phyloP scores from a whole-genome alignment of 345 rosid genomes.

The Pseudoturritis turrita region DNA sequence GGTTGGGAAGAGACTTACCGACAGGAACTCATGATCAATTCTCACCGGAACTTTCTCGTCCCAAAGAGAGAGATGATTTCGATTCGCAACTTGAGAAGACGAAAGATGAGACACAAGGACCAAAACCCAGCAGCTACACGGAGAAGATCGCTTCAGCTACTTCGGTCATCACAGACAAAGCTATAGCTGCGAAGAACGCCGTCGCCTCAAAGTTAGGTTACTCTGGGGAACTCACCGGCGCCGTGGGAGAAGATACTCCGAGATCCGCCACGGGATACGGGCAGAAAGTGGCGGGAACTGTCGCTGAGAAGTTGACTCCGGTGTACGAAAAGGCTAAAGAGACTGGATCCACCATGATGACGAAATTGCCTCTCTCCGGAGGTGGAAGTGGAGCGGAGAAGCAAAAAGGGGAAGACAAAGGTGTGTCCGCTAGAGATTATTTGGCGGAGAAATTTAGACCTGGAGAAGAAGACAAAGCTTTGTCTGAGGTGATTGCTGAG shows the following conservation, averaged over 20 bases:
- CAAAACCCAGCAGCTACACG: constrained; percentile 33
- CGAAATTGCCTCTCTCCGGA: constrained; percentile 32
- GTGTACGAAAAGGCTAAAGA: constrained; percentile 43
- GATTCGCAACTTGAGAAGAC: not conserved
- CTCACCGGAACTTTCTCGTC: constrained; percentile 42
- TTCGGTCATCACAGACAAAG: constrained; percentile 41
- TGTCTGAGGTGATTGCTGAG: constrained; percentile 54
- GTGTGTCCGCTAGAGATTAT: constrained; percentile 46
- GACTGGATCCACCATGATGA: constrained; percentile 35
- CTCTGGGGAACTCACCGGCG: constrained; percentile 8
- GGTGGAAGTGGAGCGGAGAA: not conserved
- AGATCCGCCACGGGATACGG: constrained; percentile 36
- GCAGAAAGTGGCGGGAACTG: constrained; percentile 42
- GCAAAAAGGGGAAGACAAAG: constrained; percentile 33
- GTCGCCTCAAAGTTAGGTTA: constrained; percentile 63
- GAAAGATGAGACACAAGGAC: not conserved
- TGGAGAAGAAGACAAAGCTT: constrained; percentile 67
- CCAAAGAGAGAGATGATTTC: not conserved
- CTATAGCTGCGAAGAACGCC: constrained; percentile 42
- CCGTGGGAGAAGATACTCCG: not conserved
- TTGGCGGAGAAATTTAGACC: constrained; percentile 65
- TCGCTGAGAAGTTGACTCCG: constrained; percentile 47
- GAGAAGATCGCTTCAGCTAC: constrained; percentile 44
- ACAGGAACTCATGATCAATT: constrained; percentile 48
- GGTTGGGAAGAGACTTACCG: not conserved